Evolutionary conservation across 768 basidiomycete species (phyloP), one percentile per base, ranked within the genome.

Genomic region (Leccinum sublutescens): DNA sequence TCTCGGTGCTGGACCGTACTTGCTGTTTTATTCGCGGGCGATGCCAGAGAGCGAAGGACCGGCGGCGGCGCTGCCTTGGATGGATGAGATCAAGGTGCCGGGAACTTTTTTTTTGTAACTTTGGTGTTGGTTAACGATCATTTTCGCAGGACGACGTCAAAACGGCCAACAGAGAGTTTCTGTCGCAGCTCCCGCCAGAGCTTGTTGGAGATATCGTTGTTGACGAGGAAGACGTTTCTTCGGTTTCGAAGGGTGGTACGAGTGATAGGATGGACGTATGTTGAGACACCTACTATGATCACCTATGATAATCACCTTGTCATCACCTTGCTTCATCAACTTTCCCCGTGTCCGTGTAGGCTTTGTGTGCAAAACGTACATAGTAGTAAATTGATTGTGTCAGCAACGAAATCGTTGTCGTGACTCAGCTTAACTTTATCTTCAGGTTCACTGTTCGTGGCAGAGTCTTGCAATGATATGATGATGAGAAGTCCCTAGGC

Each of bases 1-100:
- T 66, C 79, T 91, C 5, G 81, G 83, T 15, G 88, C 88, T 19
- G 91, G 91, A 1, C 90, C 91, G 1, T 91, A 88, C 70, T 72
- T 93, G 65, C 75, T 93, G n/a, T 70, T 93, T 36, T 93, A 93
- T 71, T 81, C 80, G 34, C 77, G 74, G 15, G 71, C 68, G 2
- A 23, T 76, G 2, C 61, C 73, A 7, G 66, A 64, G 48, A 45
- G 29, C 3, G 64, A 65, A 2, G 68, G 64, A 11, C 63, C 38
- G 3, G 8, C 25, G 10, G n/a, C 25, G 1, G 33, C 52, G 8
- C 47, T 71, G 3, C 70, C 71, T 10, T 71, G 70, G 70, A 72
- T 72, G 54, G 67, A 65, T 21, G 70, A 70, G 33, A 71, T 71
- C 59, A 68, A 72, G 59, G 70, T 72, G 27, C 15, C 33, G 49